Evolutionary conservation across 139 green algal genomes (phyloP), one percentile per base, ranked within the genome.

Genomic region (Chlorella sp.): DNA sequence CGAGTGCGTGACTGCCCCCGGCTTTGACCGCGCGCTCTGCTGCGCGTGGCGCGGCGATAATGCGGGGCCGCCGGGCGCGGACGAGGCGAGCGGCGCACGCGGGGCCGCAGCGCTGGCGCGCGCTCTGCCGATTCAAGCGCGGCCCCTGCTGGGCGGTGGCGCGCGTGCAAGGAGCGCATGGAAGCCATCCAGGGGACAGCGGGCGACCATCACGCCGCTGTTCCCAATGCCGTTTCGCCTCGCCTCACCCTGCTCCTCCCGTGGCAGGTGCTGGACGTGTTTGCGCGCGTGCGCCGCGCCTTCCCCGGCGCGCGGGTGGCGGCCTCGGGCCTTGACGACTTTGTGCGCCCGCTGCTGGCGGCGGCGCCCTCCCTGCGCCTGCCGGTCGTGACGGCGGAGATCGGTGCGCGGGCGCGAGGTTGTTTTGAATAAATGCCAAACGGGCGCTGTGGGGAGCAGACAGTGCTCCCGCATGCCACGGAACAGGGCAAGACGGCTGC

Each of bases 251-350:
- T n/a, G n/a, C n/a, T n/a, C 48, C 38, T 43, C 3, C 31, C 64
- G 6, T 17, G 46, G 42, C 79, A 87, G 82, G 69, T 79, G 25
- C 9, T 25, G 8, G 38, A 61, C 3, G 85, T 90, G 56, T 89
- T 82, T 31, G n/a, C 73, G 8, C 19, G 46, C 5, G 65, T 84
- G 31, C 79, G 70, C 6, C 19, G 53, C 12, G n/a, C 72, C 35
- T 93, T 87, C 60, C 86, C 88, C 0, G 76, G 80, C 1, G 84
- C 86, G 4, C 38, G 35, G 3, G 79, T 93, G 5, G 29, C 50
- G 21, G 79, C 86, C 1, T 88, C 79, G 40, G 84, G 67, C 19
- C 78, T 91, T 70, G 88, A 93, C n/a, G 64, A 61, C 8, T 92
- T 87, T 58, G 67, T 82, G 55, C 56, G n/a, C 8, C 46, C 74